phyloP scores from a whole-genome alignment of 164 flowering plant species.

The Piper betle region DNA sequence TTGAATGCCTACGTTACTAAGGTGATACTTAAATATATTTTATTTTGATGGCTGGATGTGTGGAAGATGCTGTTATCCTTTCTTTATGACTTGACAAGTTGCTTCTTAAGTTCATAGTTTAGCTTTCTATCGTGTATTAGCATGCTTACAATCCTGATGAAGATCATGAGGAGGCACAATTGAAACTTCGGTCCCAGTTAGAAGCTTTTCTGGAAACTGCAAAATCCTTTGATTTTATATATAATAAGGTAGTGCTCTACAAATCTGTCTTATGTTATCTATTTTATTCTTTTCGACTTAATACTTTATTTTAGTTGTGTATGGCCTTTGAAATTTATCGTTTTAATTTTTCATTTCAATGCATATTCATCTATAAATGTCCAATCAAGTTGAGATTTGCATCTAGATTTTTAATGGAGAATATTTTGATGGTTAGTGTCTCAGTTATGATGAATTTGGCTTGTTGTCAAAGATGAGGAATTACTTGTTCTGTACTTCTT shows the following conservation, averaged over 20 bases:
- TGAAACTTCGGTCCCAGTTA: slow-evolving; percentile 55
- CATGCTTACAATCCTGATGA: slow-evolving; percentile 93
- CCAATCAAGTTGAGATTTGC: background rate
- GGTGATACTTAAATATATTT: too few species aligned
- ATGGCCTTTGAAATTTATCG: background rate
- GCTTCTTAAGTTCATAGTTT: background rate
- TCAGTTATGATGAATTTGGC: background rate
- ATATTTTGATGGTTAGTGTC: background rate
- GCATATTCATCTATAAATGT: background rate
- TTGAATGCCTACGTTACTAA: background rate
- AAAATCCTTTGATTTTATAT: slow-evolving; percentile 71
- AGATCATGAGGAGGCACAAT: slow-evolving; percentile 69
- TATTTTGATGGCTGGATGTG: background rate
- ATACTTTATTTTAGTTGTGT: too few species aligned
- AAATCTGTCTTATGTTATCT: background rate
- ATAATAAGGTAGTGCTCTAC: slow-evolving; percentile 53
- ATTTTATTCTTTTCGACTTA: too few species aligned
- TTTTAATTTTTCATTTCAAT: too few species aligned
- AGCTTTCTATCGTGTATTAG: slow-evolving; percentile 18
- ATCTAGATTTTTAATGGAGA: background rate
- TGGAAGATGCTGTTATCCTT: background rate
- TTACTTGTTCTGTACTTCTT: too few species aligned
- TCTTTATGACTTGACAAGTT: background rate
- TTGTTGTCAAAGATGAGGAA: too few species aligned
- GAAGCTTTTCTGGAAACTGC: slow-evolving; percentile 95